phyloP scores from a whole-genome alignment of 176 grass and related monocot species.

The Triticum aestivum region IWGSC_CS_RefSeq_v2.1 NC_057808.1:73904837-73905336 shows the following conservation, averaged over 20 bases:
- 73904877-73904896: neutral
- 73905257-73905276: slow-evolving; percentile 52
- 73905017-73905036: slow-evolving; percentile 15
- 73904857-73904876: neutral
- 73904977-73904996: slow-evolving; percentile 4
- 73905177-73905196: slow-evolving; percentile 78
- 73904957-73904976: neutral
- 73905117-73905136: slow-evolving; percentile 57
- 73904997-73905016: neutral
- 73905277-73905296: slow-evolving; percentile 31
- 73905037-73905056: neutral
- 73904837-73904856: neutral
- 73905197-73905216: slow-evolving; percentile 67
- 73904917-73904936: neutral
- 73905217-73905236: slow-evolving; percentile 52
- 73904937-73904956: slow-evolving; percentile 2
- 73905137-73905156: slow-evolving; percentile 73
- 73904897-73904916: neutral
- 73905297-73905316: neutral
- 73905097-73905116: slow-evolving; percentile 42
- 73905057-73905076: neutral
- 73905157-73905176: slow-evolving; percentile 49
- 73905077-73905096: neutral
- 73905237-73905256: slow-evolving; percentile 45
- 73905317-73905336: neutral